Conservation (phyloP, 2,329 filamentous ascomycete species). For the Xylariomycetidae sp. region DNA sequence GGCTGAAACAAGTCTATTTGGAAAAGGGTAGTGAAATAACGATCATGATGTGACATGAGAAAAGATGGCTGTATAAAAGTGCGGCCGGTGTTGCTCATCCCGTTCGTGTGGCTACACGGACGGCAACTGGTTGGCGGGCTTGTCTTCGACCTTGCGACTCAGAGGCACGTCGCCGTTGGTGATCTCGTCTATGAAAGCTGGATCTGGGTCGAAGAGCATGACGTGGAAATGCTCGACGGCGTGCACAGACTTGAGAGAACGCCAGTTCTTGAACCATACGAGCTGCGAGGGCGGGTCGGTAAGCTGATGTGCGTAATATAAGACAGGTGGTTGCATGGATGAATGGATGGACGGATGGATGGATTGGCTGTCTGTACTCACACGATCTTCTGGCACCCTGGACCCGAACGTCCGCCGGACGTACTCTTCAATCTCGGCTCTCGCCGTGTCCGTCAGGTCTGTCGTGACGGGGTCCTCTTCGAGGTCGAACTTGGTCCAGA, state of each 20-base stretch:
- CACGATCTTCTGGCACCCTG: conserved; percentile 45
- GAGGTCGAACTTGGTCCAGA: conserved; percentile 88
- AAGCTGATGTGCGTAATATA: too few relatives aligned
- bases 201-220: conserved; percentile 76
- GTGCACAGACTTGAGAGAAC: conserved; percentile 75
- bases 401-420: conserved; percentile 62
- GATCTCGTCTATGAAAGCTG: conserved; percentile 62
- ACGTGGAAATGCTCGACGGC: conserved; percentile 93
- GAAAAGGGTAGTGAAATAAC: background rate
- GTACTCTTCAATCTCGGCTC: conserved; percentile 64
- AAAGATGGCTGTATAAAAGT: background rate
- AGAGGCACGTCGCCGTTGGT: conserved; percentile 72
- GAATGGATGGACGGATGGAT: too few relatives aligned
- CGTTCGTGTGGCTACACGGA: too few relatives aligned
- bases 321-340: too few relatives aligned
- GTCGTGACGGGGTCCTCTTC: conserved; percentile 61
- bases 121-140: too few relatives aligned
- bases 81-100: background rate
- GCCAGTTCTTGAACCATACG: conserved; percentile 90
- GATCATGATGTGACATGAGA: background rate
- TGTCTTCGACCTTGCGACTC: conserved; percentile 38
- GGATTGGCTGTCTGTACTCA: too few relatives aligned
- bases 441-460: conserved; percentile 61
- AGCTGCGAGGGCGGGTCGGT: conserved; percentile 24
- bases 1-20: background rate